Evolutionary conservation across 495 filamentous ascomycete species (phyloP).

Genomic region (Mycothermus thermophilus): DNA sequence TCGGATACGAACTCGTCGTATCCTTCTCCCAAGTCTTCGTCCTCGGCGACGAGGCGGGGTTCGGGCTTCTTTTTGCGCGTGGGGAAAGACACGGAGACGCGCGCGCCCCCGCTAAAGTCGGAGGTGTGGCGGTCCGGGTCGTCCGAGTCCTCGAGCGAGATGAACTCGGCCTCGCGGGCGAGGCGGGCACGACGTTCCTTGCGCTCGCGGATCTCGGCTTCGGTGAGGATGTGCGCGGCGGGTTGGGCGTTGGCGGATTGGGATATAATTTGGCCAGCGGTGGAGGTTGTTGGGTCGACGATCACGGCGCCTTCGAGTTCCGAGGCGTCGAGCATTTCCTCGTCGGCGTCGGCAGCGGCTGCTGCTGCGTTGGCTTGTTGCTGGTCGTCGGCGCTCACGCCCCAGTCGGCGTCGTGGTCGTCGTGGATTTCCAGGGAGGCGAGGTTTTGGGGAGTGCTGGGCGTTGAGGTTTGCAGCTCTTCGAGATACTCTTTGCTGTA

Average conservation of each 20-base stretch:
- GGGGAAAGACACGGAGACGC: constrained; percentile 27
- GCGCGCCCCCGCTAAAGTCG: not conserved
- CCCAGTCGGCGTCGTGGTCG: too few relatives aligned
- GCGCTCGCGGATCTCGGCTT: constrained; percentile 83
- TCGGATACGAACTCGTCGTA: constrained; percentile 90
- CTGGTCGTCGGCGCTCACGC: too few relatives aligned
- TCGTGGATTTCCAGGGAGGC: constrained; percentile 16
- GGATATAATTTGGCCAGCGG: too few relatives aligned
- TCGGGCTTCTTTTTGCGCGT: constrained; percentile 43
- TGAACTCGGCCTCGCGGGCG: constrained; percentile 65
- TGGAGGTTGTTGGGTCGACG: too few relatives aligned
- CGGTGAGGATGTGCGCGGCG: constrained; percentile 45
- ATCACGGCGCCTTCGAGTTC: constrained; percentile 46
- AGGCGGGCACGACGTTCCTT: constrained; percentile 73
- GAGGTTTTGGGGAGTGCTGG: constrained; percentile 54
- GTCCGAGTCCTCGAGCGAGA: constrained; percentile 52
- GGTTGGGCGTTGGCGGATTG: constrained; percentile 10
- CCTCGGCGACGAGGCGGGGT: constrained; percentile 66
- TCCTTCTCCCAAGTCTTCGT: constrained; percentile 89
- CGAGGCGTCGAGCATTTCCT: constrained; percentile 37
- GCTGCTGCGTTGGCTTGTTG: too few relatives aligned
- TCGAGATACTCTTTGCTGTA: constrained; percentile 81
- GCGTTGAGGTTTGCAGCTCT: constrained; percentile 70
- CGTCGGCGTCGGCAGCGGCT: too few relatives aligned
- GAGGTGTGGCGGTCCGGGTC: too few relatives aligned